phyloP scores from a whole-genome alignment of 176 grass and related monocot genomes.

The Tillandsia leiboldiana region DNA sequence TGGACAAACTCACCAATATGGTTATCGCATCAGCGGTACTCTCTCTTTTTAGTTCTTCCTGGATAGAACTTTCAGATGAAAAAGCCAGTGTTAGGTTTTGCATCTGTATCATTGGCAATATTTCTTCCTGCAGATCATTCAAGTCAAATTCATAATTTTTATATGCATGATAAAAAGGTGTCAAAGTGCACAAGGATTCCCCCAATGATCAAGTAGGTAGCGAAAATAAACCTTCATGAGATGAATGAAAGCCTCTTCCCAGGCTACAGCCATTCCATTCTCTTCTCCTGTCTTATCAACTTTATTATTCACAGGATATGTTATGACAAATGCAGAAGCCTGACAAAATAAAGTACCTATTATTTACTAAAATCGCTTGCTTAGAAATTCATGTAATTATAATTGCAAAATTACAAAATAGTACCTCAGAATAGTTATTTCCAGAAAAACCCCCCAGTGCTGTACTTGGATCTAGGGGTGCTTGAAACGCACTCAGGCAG shows the following conservation, averaged over 20 bases:
- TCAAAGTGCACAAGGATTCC: background rate
- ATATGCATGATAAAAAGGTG: background rate
- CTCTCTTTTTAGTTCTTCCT: constrained; percentile 86
- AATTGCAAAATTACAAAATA: constrained; percentile 6
- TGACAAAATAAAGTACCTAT: constrained; percentile 31
- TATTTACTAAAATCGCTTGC: constrained; percentile 16
- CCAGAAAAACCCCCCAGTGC: constrained; percentile 82
- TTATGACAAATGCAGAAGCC: constrained; percentile 85
- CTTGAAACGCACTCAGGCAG: constrained; percentile 77
- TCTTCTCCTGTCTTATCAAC: constrained; percentile 57
- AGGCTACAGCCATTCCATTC: constrained; percentile 70
- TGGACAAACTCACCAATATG: constrained; percentile 53
- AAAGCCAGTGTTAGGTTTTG: constrained; percentile 83
- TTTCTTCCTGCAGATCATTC: constrained; percentile 53
- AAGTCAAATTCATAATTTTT: constrained; percentile 6
- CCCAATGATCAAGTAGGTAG: background rate
- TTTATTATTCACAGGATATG: constrained; percentile 97
- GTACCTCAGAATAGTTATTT: constrained; percentile 81
- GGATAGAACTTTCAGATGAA: constrained; percentile 93
- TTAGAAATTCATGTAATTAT: constrained; percentile 1
- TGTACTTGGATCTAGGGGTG: constrained; percentile 86
- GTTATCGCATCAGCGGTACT: constrained; percentile 89
- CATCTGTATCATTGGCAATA: constrained; percentile 66
- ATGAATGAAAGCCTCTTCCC: constrained; percentile 85
- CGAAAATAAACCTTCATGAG: constrained; percentile 58